phyloP scores from a whole-genome alignment of 2,329 filamentous ascomycete species.

The Trichoderma sp. region DNA sequence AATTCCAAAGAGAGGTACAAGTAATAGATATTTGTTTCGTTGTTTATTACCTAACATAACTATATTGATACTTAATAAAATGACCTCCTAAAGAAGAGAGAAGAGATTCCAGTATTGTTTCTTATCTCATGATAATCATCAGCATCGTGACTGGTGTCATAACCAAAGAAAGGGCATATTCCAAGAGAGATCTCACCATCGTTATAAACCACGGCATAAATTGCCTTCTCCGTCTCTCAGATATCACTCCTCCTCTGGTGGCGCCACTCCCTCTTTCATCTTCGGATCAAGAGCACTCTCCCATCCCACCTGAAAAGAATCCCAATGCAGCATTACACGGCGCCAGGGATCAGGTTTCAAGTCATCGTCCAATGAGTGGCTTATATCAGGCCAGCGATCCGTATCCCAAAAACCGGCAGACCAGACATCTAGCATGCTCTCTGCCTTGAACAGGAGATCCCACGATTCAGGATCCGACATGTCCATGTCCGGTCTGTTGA shows the following conservation, averaged over 20 bases:
- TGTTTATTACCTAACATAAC: neutral
- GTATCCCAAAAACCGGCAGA: conserved; percentile 22
- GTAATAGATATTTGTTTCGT: neutral
- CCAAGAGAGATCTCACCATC: neutral
- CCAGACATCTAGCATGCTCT: conserved; percentile 24
- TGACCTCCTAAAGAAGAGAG: too few relatives aligned
- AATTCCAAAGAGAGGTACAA: neutral
- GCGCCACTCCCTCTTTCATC: neutral
- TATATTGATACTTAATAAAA: neutral
- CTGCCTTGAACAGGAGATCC: neutral
- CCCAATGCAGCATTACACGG: neutral
- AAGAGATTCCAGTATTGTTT: too few relatives aligned
- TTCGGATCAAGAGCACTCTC: neutral
- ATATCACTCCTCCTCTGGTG: neutral
- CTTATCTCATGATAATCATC: neutral
- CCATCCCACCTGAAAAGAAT: neutral
- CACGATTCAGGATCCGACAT: neutral
- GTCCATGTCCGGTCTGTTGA: neutral
- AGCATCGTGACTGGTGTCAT: neutral
- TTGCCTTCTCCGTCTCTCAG: too few relatives aligned
- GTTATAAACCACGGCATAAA: neutral
- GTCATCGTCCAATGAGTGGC: neutral
- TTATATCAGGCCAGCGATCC: conserved; percentile 14
- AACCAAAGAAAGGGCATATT: neutral
- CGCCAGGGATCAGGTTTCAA: neutral